These are phyloP conservation scores for Fusarium solani-melongenae DNA, from an alignment of 2,329 filamentous ascomycete genomes.

Conservation along the genomic window DNA sequence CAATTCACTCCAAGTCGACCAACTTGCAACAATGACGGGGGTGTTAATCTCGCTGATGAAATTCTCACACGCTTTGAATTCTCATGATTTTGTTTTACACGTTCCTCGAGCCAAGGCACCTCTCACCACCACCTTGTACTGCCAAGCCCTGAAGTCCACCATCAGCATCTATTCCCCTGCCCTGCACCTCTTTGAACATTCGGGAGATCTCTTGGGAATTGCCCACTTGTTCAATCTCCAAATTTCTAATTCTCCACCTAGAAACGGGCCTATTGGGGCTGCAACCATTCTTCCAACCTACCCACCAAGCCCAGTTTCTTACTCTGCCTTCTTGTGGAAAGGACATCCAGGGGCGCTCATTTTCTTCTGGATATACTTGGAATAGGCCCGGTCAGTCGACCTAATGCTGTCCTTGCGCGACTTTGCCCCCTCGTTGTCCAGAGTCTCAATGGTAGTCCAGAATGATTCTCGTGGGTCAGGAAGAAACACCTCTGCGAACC, in stretches of 20 bases:
- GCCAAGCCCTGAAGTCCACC: background rate
- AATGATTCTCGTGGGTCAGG: conserved; percentile 1
- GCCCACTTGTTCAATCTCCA: background rate
- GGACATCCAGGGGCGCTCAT: conserved; percentile 2
- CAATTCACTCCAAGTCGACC: background rate
- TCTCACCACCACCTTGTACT: background rate
- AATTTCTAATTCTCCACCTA: background rate
- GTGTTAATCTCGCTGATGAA: background rate
- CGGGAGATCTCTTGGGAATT: background rate
- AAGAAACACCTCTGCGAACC: conserved; percentile 1
- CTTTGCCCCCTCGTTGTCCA: background rate
- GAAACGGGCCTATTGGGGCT: background rate
- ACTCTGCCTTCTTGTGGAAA: background rate
- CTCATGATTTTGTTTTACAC: background rate
- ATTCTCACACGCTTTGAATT: background rate
- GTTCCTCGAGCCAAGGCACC: background rate
- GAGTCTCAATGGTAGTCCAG: background rate
- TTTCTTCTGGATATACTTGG: background rate
- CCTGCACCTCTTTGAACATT: background rate
- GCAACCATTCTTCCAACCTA: background rate
- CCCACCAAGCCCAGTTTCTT: background rate
- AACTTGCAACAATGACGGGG: background rate
- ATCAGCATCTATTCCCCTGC: background rate
- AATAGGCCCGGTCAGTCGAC: background rate
- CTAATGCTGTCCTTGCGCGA: background rate